These are phyloP conservation scores for Talaromyces sp. DNA, from an alignment of 2,329 filamentous ascomycete genomes.

Conservation along the genomic window DNA sequence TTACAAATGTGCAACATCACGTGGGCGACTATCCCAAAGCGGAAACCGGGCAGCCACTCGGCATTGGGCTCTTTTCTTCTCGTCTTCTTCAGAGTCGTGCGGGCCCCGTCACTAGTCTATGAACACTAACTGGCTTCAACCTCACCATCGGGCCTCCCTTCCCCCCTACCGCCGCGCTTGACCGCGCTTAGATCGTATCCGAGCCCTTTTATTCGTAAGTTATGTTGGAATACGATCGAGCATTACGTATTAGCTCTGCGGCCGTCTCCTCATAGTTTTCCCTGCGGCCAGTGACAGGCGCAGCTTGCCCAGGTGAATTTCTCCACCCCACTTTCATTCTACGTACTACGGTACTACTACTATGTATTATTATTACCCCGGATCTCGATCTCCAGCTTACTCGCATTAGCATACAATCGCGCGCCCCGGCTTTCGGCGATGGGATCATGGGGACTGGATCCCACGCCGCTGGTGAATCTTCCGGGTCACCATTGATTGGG, in stretches of 20 bases:
- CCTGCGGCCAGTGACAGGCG: not conserved
- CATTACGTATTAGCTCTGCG: not conserved
- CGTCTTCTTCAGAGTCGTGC: not conserved
- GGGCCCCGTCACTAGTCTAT: not conserved
- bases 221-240: not conserved
- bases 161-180: not conserved
- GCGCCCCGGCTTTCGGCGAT: constrained; percentile 12
- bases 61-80: constrained; percentile 15
- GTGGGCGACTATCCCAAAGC: constrained; percentile 12
- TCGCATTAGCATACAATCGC: not conserved
- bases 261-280: not conserved
- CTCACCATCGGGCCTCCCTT: not conserved
- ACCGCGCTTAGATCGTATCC: not conserved
- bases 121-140: not conserved
- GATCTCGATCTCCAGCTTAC: constrained; percentile 3
- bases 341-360: too few species aligned
- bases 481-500: not conserved
- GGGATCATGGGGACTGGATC: constrained; percentile 25
- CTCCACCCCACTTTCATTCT: constrained; percentile 8
- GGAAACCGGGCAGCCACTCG: constrained; percentile 19
- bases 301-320: not conserved
- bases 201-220: not conserved
- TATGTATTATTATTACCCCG: not conserved
- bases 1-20: not conserved
- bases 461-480: constrained; percentile 9